phyloP scores from a whole-genome alignment of 805 yeast genomes.

The Kluyveromyces wickerhamii region DNA sequence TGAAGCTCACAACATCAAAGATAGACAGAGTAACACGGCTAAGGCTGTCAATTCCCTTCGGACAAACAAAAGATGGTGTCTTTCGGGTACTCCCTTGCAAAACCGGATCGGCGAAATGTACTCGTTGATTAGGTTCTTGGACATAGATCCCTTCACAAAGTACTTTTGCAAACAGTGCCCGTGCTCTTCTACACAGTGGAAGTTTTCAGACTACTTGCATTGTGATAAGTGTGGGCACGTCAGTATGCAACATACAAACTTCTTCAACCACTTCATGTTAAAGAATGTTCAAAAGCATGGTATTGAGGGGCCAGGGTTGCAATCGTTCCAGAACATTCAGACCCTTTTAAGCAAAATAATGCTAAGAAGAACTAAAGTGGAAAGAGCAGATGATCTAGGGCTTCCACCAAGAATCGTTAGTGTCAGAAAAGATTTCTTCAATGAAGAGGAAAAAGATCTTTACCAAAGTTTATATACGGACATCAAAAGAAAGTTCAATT shows the following conservation, averaged over 20 bases:
- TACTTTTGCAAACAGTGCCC: slow-evolving; percentile 93
- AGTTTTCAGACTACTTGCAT: slow-evolving; percentile 69
- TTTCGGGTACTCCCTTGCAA: slow-evolving; percentile 94
- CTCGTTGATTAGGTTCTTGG: slow-evolving; percentile 78
- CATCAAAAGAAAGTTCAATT: slow-evolving; percentile 78
- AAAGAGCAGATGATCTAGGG: slow-evolving; percentile 95
- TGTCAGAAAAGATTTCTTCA: slow-evolving; percentile 77
- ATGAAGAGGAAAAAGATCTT: slow-evolving; percentile 90
- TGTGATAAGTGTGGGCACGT: slow-evolving; percentile 87
- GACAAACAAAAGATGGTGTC: slow-evolving; percentile 78
- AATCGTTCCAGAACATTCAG: slow-evolving; percentile 72
- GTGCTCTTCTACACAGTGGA: slow-evolving; percentile 79
- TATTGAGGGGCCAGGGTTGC: slow-evolving; percentile 70
- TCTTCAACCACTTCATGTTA: slow-evolving; percentile 90
- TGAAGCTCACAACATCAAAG: slow-evolving; percentile 97
- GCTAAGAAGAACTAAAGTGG: slow-evolving; percentile 92
- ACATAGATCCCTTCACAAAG: slow-evolving; percentile 75
- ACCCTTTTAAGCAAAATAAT: slow-evolving; percentile 67
- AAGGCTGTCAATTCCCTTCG: slow-evolving; percentile 74
- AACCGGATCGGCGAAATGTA: slow-evolving; percentile 95
- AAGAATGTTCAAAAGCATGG: slow-evolving; percentile 89
- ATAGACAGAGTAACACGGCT: slow-evolving; percentile 87
- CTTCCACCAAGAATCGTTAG: slow-evolving; percentile 94
- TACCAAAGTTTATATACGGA: slow-evolving; percentile 84
- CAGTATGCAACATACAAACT: slow-evolving; percentile 92